These are phyloP conservation scores for Discostella pseudostelligera DNA, from an alignment of 108 stramenopile genomes.

Conservation along the genomic window DNA sequence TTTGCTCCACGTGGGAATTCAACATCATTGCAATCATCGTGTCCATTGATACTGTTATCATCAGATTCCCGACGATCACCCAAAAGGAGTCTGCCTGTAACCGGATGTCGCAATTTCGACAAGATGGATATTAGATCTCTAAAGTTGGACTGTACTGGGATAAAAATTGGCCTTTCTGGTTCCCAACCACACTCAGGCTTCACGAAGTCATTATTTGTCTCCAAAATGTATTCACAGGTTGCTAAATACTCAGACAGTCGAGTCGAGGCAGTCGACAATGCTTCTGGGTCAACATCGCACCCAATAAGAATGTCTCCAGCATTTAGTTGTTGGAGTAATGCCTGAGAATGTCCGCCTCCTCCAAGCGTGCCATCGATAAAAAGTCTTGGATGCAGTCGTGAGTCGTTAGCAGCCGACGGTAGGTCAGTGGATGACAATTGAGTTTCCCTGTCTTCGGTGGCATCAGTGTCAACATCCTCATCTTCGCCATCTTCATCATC, in stretches of 20 bases:
- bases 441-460: background rate
- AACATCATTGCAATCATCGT: conserved; percentile 13
- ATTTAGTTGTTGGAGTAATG: conserved; percentile 57
- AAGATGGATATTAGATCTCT: conserved; percentile 49
- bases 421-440: conserved; percentile 1
- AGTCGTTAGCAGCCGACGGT: background rate
- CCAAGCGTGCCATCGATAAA: conserved; percentile 89
- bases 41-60: conserved; percentile 10
- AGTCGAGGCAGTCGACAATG: conserved; percentile 63
- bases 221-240: conserved; percentile 49
- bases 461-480: conserved; percentile 9
- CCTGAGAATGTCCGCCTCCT: conserved; percentile 84
- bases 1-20: conserved; percentile 65
- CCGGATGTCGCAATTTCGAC: conserved; percentile 41
- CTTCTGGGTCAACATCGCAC: conserved; percentile 79
- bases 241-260: conserved; percentile 52
- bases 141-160: conserved; percentile 59
- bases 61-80: conserved; percentile 25
- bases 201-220: conserved; percentile 2
- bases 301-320: conserved; percentile 78
- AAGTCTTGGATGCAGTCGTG: conserved; percentile 34
- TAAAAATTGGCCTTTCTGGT: conserved; percentile 48
- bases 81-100: conserved; percentile 32
- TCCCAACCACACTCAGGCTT: conserved; percentile 31
- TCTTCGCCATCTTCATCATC: conserved; percentile 14